A percentile compares a stretch with the other conserved stretches of the same genome.
phyloP scores from a whole-genome alignment of 108 stramenopile species.

The Fragilaria crotonensis region DNA sequence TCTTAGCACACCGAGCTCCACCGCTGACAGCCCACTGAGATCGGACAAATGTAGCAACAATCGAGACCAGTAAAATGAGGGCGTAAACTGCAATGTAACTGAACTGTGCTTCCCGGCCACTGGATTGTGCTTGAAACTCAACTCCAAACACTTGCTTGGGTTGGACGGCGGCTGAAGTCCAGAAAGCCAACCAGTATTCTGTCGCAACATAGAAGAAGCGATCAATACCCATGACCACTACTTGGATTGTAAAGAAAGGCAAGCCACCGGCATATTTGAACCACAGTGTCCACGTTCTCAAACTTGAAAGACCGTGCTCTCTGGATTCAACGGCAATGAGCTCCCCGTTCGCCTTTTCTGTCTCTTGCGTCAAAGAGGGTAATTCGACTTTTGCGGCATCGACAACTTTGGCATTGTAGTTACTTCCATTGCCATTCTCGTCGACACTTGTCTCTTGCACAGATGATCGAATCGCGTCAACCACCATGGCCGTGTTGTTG shows the following conservation, averaged over 20 bases:
- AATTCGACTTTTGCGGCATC: neutral
- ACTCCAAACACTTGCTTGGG: conserved; percentile 43
- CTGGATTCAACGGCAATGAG: conserved; percentile 68
- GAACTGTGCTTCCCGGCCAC: conserved; percentile 58
- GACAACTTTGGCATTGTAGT: neutral
- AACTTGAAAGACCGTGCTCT: conserved; percentile 65
- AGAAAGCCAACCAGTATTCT: conserved; percentile 79
- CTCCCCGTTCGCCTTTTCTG: conserved; percentile 7
- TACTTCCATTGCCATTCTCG: conserved; percentile 9
- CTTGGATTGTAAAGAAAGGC: conserved; percentile 32
- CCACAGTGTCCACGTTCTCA: conserved; percentile 74
- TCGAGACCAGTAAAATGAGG: conserved; percentile 40
- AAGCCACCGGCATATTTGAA: conserved; percentile 70
- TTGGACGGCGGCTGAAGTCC: conserved; percentile 50
- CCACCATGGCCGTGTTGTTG: conserved; percentile 41
- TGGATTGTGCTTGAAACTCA: conserved; percentile 47
- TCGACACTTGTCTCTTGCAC: conserved; percentile 54
- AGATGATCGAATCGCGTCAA: conserved; percentile 61
- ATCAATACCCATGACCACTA: conserved; percentile 59
- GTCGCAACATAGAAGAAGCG: conserved; percentile 33
- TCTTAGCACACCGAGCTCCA: conserved; percentile 10
- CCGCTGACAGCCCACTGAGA: conserved; percentile 11
- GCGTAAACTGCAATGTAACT: conserved; percentile 50
- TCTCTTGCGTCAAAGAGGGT: neutral
- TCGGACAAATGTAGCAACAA: conserved; percentile 42